Percentiles rank a stretch among this genome's conserved stretches.
Conservation (phyloP, 2,329 filamentous ascomycete species). For the Colletotrichum spinosum region DNA sequence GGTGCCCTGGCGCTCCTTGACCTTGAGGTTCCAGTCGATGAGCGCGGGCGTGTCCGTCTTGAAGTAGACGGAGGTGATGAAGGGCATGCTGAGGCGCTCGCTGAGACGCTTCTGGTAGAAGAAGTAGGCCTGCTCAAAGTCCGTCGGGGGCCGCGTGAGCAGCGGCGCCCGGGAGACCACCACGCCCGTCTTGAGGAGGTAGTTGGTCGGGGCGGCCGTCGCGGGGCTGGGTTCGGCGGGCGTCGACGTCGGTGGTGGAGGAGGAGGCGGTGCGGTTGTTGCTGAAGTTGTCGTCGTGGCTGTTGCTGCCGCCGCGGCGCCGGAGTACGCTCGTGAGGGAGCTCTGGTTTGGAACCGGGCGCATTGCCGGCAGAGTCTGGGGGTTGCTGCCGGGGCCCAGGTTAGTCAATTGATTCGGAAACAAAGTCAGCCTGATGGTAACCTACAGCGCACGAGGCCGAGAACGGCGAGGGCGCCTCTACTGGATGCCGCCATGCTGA, state of each 20-base stretch:
- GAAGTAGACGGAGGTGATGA: slow-evolving; percentile 94
- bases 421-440: background rate
- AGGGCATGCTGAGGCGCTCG: slow-evolving; percentile 88
- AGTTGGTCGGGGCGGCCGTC: slow-evolving; percentile 42
- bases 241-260: slow-evolving; percentile 42
- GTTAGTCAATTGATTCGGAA: slow-evolving; percentile 28
- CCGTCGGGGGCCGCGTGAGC: slow-evolving; percentile 83
- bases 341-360: slow-evolving; percentile 46
- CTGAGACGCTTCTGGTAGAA: slow-evolving; percentile 98
- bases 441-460: slow-evolving; percentile 63
- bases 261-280: slow-evolving; percentile 37
- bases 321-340: slow-evolving; percentile 49
- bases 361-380: slow-evolving; percentile 53
- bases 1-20: slow-evolving; percentile 77
- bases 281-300: slow-evolving; percentile 35
- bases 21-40: slow-evolving; percentile 90
- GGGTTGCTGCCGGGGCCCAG: slow-evolving; percentile 40
- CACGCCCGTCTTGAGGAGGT: slow-evolving; percentile 72
- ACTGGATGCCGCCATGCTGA: slow-evolving; percentile 66
- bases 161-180: slow-evolving; percentile 90
- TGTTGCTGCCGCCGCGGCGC: slow-evolving; percentile 40
- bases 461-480: slow-evolving; percentile 65
- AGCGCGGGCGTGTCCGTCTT: slow-evolving; percentile 88
- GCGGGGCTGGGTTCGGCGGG: slow-evolving; percentile 41
- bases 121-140: slow-evolving; percentile 93